These are phyloP conservation scores for Taphrina deformans DNA, from an alignment of 1,139 yeast species.

Conservation along the genomic window DNA sequence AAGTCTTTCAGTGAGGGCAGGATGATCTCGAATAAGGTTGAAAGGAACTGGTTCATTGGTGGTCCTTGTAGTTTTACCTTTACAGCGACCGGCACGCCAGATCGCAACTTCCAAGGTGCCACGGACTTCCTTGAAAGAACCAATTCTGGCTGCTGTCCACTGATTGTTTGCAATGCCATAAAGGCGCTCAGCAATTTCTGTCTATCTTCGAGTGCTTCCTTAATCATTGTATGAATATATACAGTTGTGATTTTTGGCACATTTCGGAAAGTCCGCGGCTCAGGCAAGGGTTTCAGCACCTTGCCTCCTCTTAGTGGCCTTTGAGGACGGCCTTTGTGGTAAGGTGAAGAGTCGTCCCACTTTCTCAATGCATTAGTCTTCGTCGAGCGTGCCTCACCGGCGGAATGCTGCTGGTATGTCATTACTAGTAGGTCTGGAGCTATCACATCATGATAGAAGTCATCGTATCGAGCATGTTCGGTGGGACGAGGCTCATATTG, in stretches of 20 bases:
- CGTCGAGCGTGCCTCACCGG: slow-evolving; percentile 42
- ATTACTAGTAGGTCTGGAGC: slow-evolving; percentile 76
- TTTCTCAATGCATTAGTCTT: slow-evolving; percentile 71
- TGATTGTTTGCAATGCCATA: slow-evolving; percentile 84
- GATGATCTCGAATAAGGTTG: slow-evolving; percentile 86
- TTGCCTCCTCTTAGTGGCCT: slow-evolving; percentile 50
- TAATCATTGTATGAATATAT: slow-evolving; percentile 72
- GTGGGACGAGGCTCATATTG: slow-evolving; percentile 29
- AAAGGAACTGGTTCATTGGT: slow-evolving; percentile 79
- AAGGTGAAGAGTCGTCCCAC: slow-evolving; percentile 90
- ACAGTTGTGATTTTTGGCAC: slow-evolving; percentile 70
- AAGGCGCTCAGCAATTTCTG: slow-evolving; percentile 77
- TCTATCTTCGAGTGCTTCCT: slow-evolving; percentile 68
- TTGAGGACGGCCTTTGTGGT: slow-evolving; percentile 74
- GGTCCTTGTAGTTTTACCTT: slow-evolving; percentile 75
- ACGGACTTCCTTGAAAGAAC: slow-evolving; percentile 76
- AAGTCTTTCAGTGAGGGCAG: slow-evolving; percentile 91
- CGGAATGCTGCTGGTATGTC: slow-evolving; percentile 61
- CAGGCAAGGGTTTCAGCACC: slow-evolving; percentile 71
- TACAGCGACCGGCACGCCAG: slow-evolving; percentile 91
- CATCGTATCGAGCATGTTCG: slow-evolving; percentile 56
- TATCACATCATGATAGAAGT: slow-evolving; percentile 71
- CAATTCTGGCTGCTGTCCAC: slow-evolving; percentile 79
- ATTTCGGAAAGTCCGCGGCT: slow-evolving; percentile 63
- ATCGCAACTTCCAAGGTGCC: slow-evolving; percentile 82